These are phyloP conservation scores for Antitrichia curtipendula DNA, from an alignment of 225 moss, liverwort and hornwort species.

Conservation along the genomic window DNA sequence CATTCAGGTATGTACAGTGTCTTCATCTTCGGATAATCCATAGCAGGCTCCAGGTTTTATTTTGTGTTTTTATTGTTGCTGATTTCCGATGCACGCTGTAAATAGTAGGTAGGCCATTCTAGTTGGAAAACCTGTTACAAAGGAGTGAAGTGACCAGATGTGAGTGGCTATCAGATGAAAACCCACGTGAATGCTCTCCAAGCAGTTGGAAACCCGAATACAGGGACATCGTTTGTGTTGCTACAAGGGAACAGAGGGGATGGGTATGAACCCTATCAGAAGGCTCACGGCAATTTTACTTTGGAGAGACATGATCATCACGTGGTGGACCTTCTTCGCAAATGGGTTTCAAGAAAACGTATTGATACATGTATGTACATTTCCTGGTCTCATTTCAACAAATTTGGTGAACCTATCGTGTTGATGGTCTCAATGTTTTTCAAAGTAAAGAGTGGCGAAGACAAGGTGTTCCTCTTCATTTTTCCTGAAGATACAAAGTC, in stretches of 20 bases:
- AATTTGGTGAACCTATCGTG: not conserved
- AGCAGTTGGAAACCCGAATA: conserved; percentile 55
- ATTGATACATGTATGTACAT: conserved; percentile 28
- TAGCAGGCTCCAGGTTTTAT: not conserved
- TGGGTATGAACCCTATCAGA: conserved; percentile 68
- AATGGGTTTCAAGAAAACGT: conserved; percentile 35
- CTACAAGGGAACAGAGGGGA: conserved; percentile 39
- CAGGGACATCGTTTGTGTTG: conserved; percentile 59
- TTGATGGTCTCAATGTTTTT: not conserved
- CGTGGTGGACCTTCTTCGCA: conserved; percentile 44
- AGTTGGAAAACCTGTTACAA: not conserved
- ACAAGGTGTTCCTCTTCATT: not conserved
- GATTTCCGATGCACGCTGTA: not conserved
- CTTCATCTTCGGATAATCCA: not conserved
- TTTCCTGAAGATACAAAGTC: not conserved
- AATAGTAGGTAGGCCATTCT: not conserved
- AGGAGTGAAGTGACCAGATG: not conserved
- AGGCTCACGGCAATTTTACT: conserved; percentile 43
- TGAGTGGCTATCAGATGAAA: conserved; percentile 38
- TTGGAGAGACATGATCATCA: conserved; percentile 48
- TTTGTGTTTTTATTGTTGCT: not conserved
- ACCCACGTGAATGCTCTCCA: conserved; percentile 44
- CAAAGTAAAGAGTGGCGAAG: not conserved
- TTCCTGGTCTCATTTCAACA: not conserved
- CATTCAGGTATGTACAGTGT: conserved; percentile 27